Conservation (phyloP, 1,284 basidiomycete genomes). For the Abortiporus biennis region DNA sequence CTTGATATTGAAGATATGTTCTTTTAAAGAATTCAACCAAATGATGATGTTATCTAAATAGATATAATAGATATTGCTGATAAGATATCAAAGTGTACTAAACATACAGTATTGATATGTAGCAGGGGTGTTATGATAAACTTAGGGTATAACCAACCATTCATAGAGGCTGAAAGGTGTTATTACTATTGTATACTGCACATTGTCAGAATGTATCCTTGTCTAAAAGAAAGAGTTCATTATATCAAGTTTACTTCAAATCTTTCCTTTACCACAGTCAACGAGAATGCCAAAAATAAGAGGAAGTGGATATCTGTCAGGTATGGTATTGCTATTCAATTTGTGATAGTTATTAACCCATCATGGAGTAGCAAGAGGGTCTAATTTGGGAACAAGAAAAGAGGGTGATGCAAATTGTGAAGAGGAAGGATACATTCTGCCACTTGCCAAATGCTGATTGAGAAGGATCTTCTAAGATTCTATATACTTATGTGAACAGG, state of each 20-base stretch:
- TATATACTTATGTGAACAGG: slow-evolving; percentile 16
- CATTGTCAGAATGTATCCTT: slow-evolving; percentile 27
- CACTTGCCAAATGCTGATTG: slow-evolving; percentile 13
- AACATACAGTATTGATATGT: slow-evolving; percentile 31
- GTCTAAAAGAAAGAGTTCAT: slow-evolving; percentile 38
- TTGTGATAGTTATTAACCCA: slow-evolving; percentile 36
- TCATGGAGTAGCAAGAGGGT: slow-evolving; percentile 24
- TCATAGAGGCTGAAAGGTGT: slow-evolving; percentile 34
- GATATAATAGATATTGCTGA: slow-evolving; percentile 33
- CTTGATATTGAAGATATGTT: slow-evolving; percentile 28
- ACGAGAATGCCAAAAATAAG: slow-evolving; percentile 17
- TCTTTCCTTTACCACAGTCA: slow-evolving; percentile 21
- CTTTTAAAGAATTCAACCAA: slow-evolving; percentile 29
- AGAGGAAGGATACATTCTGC: slow-evolving; percentile 18
- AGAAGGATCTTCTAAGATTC: slow-evolving; percentile 14
- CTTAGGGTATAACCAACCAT: slow-evolving; percentile 38
- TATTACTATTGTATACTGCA: slow-evolving; percentile 29
- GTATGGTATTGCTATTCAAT: slow-evolving; percentile 30
- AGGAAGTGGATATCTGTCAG: slow-evolving; percentile 30
- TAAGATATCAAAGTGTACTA: slow-evolving; percentile 20
- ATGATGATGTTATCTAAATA: slow-evolving; percentile 42
- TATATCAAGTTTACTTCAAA: slow-evolving; percentile 34
- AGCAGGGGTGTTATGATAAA: slow-evolving; percentile 29
- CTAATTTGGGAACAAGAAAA: slow-evolving; percentile 33
- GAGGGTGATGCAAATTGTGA: slow-evolving; percentile 25